Conservation (phyloP, 2,329 filamentous ascomycete genomes). For the Biscogniauxia marginata region DNA sequence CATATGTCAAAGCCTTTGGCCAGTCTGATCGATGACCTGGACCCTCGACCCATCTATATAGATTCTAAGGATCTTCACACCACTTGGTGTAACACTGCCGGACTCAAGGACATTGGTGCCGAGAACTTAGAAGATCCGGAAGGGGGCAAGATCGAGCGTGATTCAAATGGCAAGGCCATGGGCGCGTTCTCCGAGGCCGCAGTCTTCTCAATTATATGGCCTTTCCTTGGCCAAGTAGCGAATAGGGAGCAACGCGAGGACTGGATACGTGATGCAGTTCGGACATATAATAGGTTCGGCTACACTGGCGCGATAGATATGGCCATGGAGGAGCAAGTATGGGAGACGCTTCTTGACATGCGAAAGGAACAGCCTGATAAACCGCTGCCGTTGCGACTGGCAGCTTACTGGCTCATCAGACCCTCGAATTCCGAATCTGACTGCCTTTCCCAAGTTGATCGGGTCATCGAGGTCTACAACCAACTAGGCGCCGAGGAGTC, state of each 20-base stretch:
- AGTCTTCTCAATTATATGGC: conserved; percentile 54
- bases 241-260: conserved; percentile 47
- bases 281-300: conserved; percentile 49
- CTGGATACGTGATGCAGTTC: conserved; percentile 47
- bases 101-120: conserved; percentile 48
- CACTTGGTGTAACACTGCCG: conserved; percentile 54
- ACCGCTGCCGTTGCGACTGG: conserved; percentile 45
- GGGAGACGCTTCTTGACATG: conserved; percentile 48
- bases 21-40: conserved; percentile 50
- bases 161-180: conserved; percentile 44
- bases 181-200: conserved; percentile 54
- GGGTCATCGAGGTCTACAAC: conserved; percentile 44
- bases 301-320: conserved; percentile 58
- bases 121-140: conserved; percentile 45
- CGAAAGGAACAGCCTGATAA: conserved; percentile 30
- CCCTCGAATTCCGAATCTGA: conserved; percentile 42
- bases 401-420: conserved; percentile 57
- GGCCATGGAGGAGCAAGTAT: conserved; percentile 60
- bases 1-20: conserved; percentile 51
- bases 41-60: conserved; percentile 54
- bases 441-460: conserved; percentile 47
- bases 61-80: conserved; percentile 58
- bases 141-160: conserved; percentile 53
- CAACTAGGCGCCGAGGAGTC: conserved; percentile 21
- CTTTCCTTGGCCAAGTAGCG: conserved; percentile 48